A percentile compares a stretch with the other conserved stretches of the same genome.
phyloP scores from a whole-genome alignment of 2,329 filamentous ascomycete genomes.

The Alternaria sp. region DNA sequence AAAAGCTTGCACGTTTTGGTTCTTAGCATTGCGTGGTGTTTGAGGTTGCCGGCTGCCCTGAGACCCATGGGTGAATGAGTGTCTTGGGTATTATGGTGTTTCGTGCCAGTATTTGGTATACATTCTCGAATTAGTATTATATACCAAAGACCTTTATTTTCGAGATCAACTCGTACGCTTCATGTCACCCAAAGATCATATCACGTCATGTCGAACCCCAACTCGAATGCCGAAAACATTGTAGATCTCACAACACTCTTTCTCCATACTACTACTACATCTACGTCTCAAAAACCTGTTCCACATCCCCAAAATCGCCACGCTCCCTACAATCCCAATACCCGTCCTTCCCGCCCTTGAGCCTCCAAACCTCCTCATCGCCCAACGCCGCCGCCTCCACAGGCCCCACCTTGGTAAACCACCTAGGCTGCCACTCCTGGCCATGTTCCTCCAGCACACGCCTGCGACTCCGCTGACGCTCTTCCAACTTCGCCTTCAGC shows the following conservation, averaged over 20 bases:
- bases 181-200: background rate
- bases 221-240: background rate
- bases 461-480: constrained; percentile 78
- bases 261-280: too few species aligned
- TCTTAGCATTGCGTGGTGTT: background rate
- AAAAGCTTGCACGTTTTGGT: background rate
- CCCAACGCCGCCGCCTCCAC: constrained; percentile 41
- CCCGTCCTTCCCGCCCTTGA: constrained; percentile 81
- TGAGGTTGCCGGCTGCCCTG: background rate
- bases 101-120: background rate
- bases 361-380: constrained; percentile 59
- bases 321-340: constrained; percentile 89
- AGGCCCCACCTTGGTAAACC: constrained; percentile 74
- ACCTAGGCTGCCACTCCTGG: constrained; percentile 75
- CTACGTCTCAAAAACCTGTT: constrained; percentile 58
- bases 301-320: constrained; percentile 68
- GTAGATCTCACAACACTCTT: background rate
- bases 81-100: background rate
- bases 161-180: background rate
- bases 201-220: fast-evolving
- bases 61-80: background rate
- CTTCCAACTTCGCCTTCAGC: constrained; percentile 83
- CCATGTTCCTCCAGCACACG: constrained; percentile 77
- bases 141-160: background rate
- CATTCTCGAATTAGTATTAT: background rate